Evolutionary conservation across 1,284 basidiomycete species (phyloP).

Genomic region (Apiotrichum domesticum): DNA sequence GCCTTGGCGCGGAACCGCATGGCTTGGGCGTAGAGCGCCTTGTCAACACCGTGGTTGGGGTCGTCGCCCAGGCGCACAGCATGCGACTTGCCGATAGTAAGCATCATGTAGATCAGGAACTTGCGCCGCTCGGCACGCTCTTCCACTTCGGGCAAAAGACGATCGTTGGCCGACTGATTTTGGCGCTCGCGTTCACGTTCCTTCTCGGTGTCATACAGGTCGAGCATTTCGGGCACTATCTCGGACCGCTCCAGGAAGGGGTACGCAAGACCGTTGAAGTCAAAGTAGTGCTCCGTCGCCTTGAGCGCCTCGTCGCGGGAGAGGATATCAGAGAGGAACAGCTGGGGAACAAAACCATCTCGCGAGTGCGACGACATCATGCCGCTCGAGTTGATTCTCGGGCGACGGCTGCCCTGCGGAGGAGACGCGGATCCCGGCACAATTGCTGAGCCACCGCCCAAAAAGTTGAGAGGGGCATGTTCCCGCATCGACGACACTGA

Average conservation of each 20-base stretch:
- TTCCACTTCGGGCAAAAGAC: background rate
- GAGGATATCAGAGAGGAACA: slow-evolving; percentile 1
- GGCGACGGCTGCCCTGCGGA: background rate
- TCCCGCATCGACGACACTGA: background rate
- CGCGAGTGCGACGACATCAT: slow-evolving; percentile 2
- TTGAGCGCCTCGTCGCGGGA: slow-evolving; percentile 19
- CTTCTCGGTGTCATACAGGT: slow-evolving; percentile 15
- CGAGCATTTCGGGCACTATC: slow-evolving; percentile 20
- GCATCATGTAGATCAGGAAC: slow-evolving; percentile 32
- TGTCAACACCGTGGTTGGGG: background rate
- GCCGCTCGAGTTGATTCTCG: background rate
- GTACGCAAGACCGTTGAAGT: slow-evolving; percentile 24
- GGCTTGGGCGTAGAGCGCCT: slow-evolving; percentile 16
- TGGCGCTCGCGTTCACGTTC: background rate
- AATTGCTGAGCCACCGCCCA: background rate
- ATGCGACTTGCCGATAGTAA: slow-evolving; percentile 24
- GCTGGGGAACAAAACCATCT: background rate
- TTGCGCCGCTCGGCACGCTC: slow-evolving; percentile 18
- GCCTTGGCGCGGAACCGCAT: slow-evolving; percentile 18
- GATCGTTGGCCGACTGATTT: background rate
- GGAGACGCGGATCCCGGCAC: background rate
- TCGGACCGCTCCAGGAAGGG: slow-evolving; percentile 26
- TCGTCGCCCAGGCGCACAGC: slow-evolving; percentile 21
- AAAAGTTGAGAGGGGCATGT: slow-evolving; percentile 4
- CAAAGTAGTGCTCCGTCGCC: slow-evolving; percentile 25